A percentile compares a stretch with the other conserved stretches of the same genome.
These are phyloP conservation scores for Blattamonas nauphoetae DNA, from an alignment of 78 protist species.

Conservation along the genomic window DNA sequence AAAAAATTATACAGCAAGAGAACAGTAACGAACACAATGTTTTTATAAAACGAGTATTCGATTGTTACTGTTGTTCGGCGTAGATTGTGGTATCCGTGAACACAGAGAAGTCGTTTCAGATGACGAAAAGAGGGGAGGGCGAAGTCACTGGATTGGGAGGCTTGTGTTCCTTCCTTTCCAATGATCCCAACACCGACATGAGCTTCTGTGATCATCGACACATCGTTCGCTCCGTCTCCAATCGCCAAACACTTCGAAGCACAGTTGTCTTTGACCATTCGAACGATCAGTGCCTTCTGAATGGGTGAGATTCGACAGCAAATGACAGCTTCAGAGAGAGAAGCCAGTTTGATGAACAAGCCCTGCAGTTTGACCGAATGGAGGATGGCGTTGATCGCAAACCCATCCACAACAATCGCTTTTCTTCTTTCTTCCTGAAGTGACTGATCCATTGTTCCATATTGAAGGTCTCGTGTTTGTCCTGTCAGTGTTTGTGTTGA, in stretches of 20 bases:
- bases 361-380: too few species aligned
- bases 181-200: slow-evolving; percentile 82
- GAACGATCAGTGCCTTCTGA: slow-evolving; percentile 68
- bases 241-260: slow-evolving; percentile 29
- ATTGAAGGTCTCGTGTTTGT: too few species aligned
- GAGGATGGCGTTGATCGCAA: too few species aligned
- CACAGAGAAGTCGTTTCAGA: slow-evolving; percentile 44
- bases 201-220: slow-evolving; percentile 66
- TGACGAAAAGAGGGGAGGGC: slow-evolving; percentile 74
- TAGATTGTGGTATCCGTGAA: slow-evolving; percentile 56
- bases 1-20: too few species aligned
- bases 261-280: neutral
- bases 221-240: slow-evolving; percentile 82
- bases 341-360: too few species aligned
- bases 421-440: too few species aligned
- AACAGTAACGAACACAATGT: slow-evolving; percentile 30
- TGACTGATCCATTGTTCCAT: too few species aligned
- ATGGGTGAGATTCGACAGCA: slow-evolving; percentile 75
- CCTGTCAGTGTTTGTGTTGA: too few species aligned
- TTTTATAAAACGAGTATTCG: slow-evolving; percentile 61
- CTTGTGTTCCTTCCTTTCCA: slow-evolving; percentile 74
- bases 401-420: too few species aligned
- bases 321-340: slow-evolving; percentile 57
- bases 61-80: slow-evolving; percentile 16
- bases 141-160: slow-evolving; percentile 51